phyloP scores from a whole-genome alignment of 305 asterid genomes.

The Plantago coronopus region DNA sequence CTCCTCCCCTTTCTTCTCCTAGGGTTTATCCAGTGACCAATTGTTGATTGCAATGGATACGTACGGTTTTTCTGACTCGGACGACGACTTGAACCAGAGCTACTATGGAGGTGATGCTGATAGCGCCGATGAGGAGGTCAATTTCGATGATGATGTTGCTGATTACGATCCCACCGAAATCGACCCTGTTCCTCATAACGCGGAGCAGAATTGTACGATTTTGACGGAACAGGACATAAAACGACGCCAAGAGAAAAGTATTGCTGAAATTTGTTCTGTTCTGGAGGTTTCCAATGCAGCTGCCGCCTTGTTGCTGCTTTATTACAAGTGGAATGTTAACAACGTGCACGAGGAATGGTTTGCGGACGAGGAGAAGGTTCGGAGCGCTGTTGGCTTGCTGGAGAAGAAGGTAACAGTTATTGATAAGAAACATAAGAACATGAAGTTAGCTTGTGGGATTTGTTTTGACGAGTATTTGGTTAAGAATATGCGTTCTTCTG shows the following conservation, averaged over 20 bases:
- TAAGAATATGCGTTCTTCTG: slow-evolving; percentile 43
- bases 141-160: slow-evolving; percentile 32
- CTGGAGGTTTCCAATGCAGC: slow-evolving; percentile 72
- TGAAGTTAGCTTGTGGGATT: slow-evolving; percentile 53
- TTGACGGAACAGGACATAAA: slow-evolving; percentile 72
- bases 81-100: slow-evolving; percentile 45
- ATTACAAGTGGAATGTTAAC: slow-evolving; percentile 80
- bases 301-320: slow-evolving; percentile 73
- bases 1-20: slow-evolving; percentile 16
- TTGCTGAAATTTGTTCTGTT: slow-evolving; percentile 58
- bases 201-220: slow-evolving; percentile 67
- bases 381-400: slow-evolving; percentile 73
- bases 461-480: slow-evolving; percentile 63
- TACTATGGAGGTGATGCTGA: slow-evolving; percentile 36
- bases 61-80: slow-evolving; percentile 85
- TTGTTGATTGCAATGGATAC: slow-evolving; percentile 47
- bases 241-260: slow-evolving; percentile 67
- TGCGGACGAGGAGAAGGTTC: slow-evolving; percentile 76
- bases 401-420: slow-evolving; percentile 28
- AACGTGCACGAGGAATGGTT: slow-evolving; percentile 90
- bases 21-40: slow-evolving; percentile 29
- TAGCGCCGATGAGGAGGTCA: slow-evolving; percentile 1
- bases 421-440: too few relatives aligned
- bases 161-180: slow-evolving; percentile 53
- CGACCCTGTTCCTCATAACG: slow-evolving; percentile 33